Evolutionary conservation across 768 basidiomycete genomes (phyloP).

Genomic region (Sporobolomyces roseus): DNA sequence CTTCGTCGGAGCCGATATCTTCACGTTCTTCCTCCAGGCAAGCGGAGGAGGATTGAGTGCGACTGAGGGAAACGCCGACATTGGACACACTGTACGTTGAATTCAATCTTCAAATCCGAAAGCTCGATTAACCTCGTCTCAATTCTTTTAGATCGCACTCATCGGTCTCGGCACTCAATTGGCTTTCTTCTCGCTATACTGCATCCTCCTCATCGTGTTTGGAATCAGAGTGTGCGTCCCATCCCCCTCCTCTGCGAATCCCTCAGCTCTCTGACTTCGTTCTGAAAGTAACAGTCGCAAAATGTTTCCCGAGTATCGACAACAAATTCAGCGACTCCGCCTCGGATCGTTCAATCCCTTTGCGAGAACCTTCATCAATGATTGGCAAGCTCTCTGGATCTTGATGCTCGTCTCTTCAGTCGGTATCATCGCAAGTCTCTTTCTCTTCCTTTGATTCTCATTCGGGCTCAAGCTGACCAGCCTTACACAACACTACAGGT

Average conservation of each 20-base stretch:
- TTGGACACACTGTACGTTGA: conserved; percentile 8
- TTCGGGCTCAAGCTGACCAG: background rate
- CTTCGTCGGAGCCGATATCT: conserved; percentile 34
- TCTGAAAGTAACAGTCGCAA: no score
- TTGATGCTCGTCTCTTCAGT: conserved; percentile 23
- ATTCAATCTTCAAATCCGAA: no score
- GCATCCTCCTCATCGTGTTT: conserved; percentile 27
- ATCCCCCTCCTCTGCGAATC: no score
- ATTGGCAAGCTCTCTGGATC: conserved; percentile 28
- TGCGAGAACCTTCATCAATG: background rate
- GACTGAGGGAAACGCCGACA: background rate
- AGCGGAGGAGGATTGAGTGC: conserved; percentile 17
- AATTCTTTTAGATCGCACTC: conserved; percentile 25
- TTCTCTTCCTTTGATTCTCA: no score
- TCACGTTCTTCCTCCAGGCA: conserved; percentile 36
- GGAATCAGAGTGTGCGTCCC: conserved; percentile 24
- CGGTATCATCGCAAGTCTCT: conserved; percentile 21
- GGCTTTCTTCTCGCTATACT: conserved; percentile 32
- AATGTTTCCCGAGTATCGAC: background rate
- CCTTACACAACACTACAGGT: background rate
- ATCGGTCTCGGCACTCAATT: conserved; percentile 38
- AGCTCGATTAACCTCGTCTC: background rate
- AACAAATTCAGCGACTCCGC: background rate
- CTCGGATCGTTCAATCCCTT: background rate
- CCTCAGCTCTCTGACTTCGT: no score